Conservation (phyloP, 1,139 yeast genomes). For the Yamadazyma taylorii region DNA sequence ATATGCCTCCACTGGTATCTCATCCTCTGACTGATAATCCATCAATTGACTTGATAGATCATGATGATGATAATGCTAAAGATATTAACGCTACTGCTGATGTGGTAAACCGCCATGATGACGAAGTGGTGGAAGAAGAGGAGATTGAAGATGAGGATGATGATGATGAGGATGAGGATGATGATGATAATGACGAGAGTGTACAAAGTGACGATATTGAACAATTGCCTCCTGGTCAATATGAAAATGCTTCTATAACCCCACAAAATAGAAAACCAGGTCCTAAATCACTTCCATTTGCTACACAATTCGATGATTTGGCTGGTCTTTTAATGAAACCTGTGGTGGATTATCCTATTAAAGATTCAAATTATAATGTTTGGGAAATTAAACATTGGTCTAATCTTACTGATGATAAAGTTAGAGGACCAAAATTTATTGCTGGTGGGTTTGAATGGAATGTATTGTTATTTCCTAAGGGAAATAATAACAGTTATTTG, state of each 20-base stretch:
- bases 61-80: too few relatives aligned
- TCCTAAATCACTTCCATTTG: conserved; percentile 22
- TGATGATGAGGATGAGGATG: conserved; percentile 1
- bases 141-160: conserved; percentile 1
- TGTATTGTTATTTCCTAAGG: conserved; percentile 74
- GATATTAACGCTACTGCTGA: too few relatives aligned
- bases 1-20: too few relatives aligned
- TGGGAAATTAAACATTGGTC: conserved; percentile 79
- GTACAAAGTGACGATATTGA: too few relatives aligned
- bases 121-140: conserved; percentile 1
- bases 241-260: background rate
- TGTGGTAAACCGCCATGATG: too few relatives aligned
- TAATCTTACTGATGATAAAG: conserved; percentile 48
- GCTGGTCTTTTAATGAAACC: conserved; percentile 40
- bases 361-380: conserved; percentile 47
- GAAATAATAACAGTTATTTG: conserved; percentile 51
- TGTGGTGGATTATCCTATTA: conserved; percentile 44
- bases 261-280: background rate
- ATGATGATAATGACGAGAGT: too few relatives aligned
- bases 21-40: too few relatives aligned
- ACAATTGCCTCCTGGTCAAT: background rate
- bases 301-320: conserved; percentile 30
- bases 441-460: conserved; percentile 78
- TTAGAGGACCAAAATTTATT: conserved; percentile 52
- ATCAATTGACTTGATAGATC: too few relatives aligned